phyloP scores from a whole-genome alignment of 768 basidiomycete species.

The Collybiopsis confluens region DNA sequence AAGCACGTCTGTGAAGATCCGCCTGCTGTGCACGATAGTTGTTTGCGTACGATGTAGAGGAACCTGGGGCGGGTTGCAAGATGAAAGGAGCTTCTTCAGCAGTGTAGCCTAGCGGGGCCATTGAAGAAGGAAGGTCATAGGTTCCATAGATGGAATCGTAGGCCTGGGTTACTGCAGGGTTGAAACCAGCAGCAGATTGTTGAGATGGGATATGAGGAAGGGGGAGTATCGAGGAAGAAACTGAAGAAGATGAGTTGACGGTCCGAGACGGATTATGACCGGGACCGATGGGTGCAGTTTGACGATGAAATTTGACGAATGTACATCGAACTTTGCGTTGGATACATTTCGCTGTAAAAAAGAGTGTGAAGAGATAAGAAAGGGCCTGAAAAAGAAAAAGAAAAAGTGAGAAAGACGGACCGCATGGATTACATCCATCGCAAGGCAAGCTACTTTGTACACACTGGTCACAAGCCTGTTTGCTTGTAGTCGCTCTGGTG shows the following conservation, averaged over 20 bases:
- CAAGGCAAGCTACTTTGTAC: constrained; percentile 72
- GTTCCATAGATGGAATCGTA: background rate
- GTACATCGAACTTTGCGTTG: constrained; percentile 72
- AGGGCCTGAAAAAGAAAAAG: background rate
- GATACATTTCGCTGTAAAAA: constrained; percentile 62
- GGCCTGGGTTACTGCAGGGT: background rate
- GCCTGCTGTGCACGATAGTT: constrained; percentile 6
- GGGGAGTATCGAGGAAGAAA: no score
- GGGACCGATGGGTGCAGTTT: constrained; percentile 74
- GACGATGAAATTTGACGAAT: constrained; percentile 78
- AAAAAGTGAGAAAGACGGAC: constrained; percentile 34
- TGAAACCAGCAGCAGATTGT: constrained; percentile 9
- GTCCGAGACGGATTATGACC: constrained; percentile 49
- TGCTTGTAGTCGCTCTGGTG: constrained; percentile 71
- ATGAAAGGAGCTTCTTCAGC: background rate
- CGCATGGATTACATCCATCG: constrained; percentile 76
- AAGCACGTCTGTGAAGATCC: constrained; percentile 3
- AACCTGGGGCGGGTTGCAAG: background rate
- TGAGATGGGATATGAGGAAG: constrained; percentile 13
- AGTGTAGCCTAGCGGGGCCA: background rate
- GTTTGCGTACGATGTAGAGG: background rate
- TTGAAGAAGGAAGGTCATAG: background rate
- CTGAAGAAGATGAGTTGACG: background rate
- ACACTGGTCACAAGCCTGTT: constrained; percentile 84
- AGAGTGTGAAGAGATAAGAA: background rate